Evolutionary conservation across 1,284 basidiomycete genomes (phyloP).

Genomic region (Puccinia horiana): DNA sequence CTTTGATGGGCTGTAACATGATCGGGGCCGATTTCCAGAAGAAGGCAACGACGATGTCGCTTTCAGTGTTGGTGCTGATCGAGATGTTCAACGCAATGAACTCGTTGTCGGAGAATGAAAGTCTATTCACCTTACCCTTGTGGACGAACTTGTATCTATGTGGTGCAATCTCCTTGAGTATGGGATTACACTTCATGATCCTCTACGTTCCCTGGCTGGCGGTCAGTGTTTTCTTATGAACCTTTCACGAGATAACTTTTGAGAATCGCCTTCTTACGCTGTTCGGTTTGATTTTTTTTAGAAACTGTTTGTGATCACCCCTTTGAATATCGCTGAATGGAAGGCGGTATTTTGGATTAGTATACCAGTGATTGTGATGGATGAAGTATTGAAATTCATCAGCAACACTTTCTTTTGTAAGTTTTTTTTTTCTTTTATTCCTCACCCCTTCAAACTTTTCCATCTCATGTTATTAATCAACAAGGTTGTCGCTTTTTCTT

Average conservation of each 20-base stretch:
- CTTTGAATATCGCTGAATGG: conserved; percentile 90
- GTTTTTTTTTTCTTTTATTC: conserved; percentile 11
- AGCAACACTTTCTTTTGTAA: conserved; percentile 64
- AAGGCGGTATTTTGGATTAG: conserved; percentile 87
- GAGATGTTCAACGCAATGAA: conserved; percentile 99
- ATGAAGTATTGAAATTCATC: conserved; percentile 85
- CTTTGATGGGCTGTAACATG: conserved; percentile 80
- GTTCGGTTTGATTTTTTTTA: conserved; percentile 56
- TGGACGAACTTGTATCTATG: conserved; percentile 94
- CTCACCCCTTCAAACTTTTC: background rate
- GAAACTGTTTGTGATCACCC: conserved; percentile 86
- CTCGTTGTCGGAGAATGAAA: conserved; percentile 96
- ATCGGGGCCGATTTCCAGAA: conserved; percentile 81
- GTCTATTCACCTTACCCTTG: conserved; percentile 78
- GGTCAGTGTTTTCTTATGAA: conserved; percentile 61
- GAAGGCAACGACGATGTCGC: conserved; percentile 89
- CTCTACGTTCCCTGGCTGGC: conserved; percentile 93
- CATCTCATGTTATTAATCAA: background rate
- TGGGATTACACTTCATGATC: conserved; percentile 89
- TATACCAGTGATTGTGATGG: conserved; percentile 82
- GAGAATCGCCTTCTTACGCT: background rate
- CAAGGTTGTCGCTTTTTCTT: background rate
- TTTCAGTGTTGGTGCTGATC: conserved; percentile 87
- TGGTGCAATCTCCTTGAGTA: conserved; percentile 79
- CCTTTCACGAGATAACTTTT: background rate